Evolutionary conservation across 2,329 filamentous ascomycete genomes (phyloP).

Genomic region (Mycocentrospora acerina): DNA sequence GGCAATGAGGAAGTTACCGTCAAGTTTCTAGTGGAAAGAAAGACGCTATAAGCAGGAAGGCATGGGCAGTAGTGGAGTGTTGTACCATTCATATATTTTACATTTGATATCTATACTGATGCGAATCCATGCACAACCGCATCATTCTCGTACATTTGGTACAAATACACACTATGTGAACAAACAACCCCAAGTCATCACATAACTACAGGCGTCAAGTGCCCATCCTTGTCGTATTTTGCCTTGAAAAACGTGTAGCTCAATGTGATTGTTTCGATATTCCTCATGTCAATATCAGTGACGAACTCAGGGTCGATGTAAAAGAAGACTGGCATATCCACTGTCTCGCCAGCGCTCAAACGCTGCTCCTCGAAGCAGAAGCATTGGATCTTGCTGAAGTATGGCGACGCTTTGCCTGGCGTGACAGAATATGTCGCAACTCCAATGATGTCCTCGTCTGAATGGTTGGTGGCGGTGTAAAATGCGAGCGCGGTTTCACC

Average conservation of each 20-base stretch:
- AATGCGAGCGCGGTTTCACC: conserved; percentile 97
- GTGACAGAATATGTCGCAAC: conserved; percentile 98
- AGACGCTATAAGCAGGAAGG: no score
- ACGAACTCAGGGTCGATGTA: conserved; percentile 96
- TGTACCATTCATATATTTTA: no score
- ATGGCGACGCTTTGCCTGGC: conserved; percentile 90
- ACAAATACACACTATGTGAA: background rate
- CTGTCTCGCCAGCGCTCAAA: conserved; percentile 89
- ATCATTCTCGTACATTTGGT: background rate
- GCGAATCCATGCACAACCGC: no score
- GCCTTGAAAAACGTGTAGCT: conserved; percentile 99
- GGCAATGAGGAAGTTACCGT: no score
- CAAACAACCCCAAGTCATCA: background rate
- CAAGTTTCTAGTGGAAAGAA: no score
- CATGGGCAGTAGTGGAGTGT: no score
- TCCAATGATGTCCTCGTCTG: conserved; percentile 90
- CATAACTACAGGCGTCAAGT: conserved; percentile 60
- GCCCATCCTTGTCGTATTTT: conserved; percentile 79
- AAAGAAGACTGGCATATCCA: conserved; percentile 99
- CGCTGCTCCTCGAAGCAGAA: conserved; percentile 98
- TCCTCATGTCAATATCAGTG: conserved; percentile 88
- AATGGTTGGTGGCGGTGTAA: conserved; percentile 93
- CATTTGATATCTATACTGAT: no score
- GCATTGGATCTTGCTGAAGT: conserved; percentile 99
- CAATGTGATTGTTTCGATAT: conserved; percentile 90